Percentiles rank a stretch among this genome's conserved stretches.
Evolutionary conservation across 1,284 basidiomycete genomes (phyloP).

Genomic region (Marasmius sp.): DNA sequence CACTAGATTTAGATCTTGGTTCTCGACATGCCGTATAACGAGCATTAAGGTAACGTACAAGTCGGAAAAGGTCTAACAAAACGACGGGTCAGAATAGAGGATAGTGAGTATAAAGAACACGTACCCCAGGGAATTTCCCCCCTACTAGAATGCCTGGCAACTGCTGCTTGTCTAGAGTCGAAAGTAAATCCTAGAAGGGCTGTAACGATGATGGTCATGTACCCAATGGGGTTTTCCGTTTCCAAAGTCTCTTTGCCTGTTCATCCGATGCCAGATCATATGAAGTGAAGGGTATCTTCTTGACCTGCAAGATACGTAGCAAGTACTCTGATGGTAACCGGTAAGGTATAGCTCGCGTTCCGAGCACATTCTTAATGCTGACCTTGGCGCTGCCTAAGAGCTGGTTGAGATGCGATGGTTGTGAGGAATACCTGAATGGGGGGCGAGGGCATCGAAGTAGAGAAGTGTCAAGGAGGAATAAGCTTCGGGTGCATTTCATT

Average conservation of each 20-base stretch:
- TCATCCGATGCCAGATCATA: slow-evolving; percentile 84
- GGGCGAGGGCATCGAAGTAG: slow-evolving; percentile 61
- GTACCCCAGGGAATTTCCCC: slow-evolving; percentile 51
- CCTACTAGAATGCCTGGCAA: slow-evolving; percentile 79
- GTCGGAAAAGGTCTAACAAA: slow-evolving; percentile 48
- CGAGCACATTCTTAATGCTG: neutral
- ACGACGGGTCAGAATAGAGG: neutral
- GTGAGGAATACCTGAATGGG: slow-evolving; percentile 80
- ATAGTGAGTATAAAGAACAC: slow-evolving; percentile 15
- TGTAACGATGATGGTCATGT: slow-evolving; percentile 17
- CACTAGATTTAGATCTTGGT: slow-evolving; percentile 40
- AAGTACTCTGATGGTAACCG: slow-evolving; percentile 55
- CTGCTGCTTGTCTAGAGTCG: slow-evolving; percentile 66
- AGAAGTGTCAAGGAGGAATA: neutral
- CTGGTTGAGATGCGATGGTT: slow-evolving; percentile 80
- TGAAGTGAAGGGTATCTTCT: slow-evolving; percentile 77
- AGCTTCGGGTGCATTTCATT: neutral
- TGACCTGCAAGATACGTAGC: slow-evolving; percentile 74
- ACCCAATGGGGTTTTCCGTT: slow-evolving; percentile 72
- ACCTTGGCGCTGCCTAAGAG: slow-evolving; percentile 75
- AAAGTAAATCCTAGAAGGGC: neutral
- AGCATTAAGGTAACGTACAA: slow-evolving; percentile 41
- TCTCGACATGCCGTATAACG: slow-evolving; percentile 5
- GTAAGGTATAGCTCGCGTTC: neutral
- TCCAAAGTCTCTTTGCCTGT: slow-evolving; percentile 67